Evolutionary conservation across 75 land plant genomes (phyloP), one percentile per base, ranked within the genome.

Genomic region (Pinus taeda): DNA sequence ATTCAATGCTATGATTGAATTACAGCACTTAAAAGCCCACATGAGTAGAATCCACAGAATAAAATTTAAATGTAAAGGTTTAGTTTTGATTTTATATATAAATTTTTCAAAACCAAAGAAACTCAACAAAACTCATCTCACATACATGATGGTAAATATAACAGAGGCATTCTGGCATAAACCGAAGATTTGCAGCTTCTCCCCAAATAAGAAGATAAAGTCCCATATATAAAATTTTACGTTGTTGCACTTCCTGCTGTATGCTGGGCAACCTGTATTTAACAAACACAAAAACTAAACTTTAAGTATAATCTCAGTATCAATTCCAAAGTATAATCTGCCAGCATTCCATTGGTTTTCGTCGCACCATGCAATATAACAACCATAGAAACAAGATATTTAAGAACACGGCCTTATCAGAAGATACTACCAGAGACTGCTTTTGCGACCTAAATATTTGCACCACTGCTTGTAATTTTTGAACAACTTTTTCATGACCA

Each of bases 201-300:
- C 99, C 99, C 99, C 99, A 97, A 57, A 97, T 93, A 24, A 97
- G 85, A 59, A 97, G 83, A 84, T 94, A 97, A 24, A 97, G 91
- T 62, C 87, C 87, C 66, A 91, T 81, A 64, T 88, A 93, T 4
- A 91, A 74, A 81, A 97, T 65, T 77, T 87, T 89, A 59, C 85
- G 77, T 39, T 95, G 96, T 72, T 93, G 98, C 3, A 83, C 78
- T 58, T 94, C 93, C 66, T 89, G 95, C 55, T 87, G 86, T 29
- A 89, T 78, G 15, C 71, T 74, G 20, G 98, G 93, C 39, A 89
- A 59, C 89, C 93, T 91, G 84, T 74, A 67, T 5, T 56, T 42
- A 55, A 69, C 71, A 29, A 71, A 73, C 59, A 13, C 24, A 53
- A 56, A 73, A 57, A 15, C 36, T 21, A 60, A 18, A 20, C 9